Conservation (phyloP, 2,329 filamentous ascomycete genomes). For the Aciculosporium take region DNA sequence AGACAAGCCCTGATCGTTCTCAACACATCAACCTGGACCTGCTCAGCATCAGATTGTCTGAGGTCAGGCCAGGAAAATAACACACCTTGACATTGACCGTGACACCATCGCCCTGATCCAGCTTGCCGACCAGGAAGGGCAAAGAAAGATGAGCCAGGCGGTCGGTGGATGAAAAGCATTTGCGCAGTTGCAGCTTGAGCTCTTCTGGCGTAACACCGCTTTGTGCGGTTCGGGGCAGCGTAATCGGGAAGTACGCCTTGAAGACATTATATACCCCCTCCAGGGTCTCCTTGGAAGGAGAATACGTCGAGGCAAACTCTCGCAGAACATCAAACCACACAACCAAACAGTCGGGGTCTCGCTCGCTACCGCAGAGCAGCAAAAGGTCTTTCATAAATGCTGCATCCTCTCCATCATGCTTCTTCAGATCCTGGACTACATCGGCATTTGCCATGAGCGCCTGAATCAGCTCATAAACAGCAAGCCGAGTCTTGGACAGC, state of each 20-base stretch:
- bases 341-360: slow-evolving; percentile 42
- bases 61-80: neutral
- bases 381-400: slow-evolving; percentile 36
- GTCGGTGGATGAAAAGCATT: slow-evolving; percentile 39
- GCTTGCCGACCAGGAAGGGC: slow-evolving; percentile 40
- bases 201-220: slow-evolving; percentile 41
- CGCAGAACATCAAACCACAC: slow-evolving; percentile 40
- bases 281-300: slow-evolving; percentile 29
- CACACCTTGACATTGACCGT: slow-evolving; percentile 42
- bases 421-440: slow-evolving; percentile 29
- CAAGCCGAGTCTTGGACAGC: slow-evolving; percentile 33
- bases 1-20: slow-evolving; percentile 41
- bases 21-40: slow-evolving; percentile 35
- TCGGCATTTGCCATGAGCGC: slow-evolving; percentile 28
- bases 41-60: slow-evolving; percentile 7
- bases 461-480: slow-evolving; percentile 35
- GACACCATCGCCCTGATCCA: slow-evolving; percentile 44
- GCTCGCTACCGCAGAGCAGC: slow-evolving; percentile 37
- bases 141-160: slow-evolving; percentile 31
- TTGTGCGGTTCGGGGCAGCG: slow-evolving; percentile 34
- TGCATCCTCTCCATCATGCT: slow-evolving; percentile 26
- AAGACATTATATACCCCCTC: slow-evolving; percentile 39
- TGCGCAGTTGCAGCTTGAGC: slow-evolving; percentile 37
- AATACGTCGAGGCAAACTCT: slow-evolving; percentile 30
- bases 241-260: slow-evolving; percentile 48